phyloP scores from a whole-genome alignment of 257 asterid genomes.

The Jasminum sambac region DNA sequence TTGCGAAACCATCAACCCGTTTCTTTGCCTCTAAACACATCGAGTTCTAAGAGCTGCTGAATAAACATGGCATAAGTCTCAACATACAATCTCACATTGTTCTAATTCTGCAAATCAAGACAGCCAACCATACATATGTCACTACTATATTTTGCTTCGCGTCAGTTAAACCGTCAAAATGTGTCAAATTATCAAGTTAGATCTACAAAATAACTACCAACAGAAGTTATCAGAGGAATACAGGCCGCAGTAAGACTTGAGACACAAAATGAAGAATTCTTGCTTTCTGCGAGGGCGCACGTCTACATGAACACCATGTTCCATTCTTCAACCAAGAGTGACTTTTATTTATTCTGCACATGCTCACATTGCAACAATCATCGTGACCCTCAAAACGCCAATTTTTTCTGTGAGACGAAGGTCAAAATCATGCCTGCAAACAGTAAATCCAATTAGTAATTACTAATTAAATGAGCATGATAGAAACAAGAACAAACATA shows the following conservation, averaged over 20 bases:
- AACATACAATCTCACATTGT: background rate
- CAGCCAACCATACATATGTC: background rate
- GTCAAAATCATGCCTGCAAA: background rate
- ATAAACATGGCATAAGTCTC: background rate
- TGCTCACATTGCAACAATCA: background rate
- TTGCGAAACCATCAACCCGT: too few relatives aligned
- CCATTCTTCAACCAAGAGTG: background rate
- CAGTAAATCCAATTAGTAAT: background rate
- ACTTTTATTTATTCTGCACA: background rate
- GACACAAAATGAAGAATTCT: background rate
- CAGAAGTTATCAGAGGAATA: background rate
- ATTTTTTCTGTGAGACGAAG: background rate
- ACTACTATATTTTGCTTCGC: background rate
- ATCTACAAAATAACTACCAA: background rate
- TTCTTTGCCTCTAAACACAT: background rate
- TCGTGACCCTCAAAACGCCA: background rate
- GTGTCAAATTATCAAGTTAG: background rate
- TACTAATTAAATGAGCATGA: background rate
- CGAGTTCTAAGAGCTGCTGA: background rate
- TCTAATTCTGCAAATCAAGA: conserved; percentile 1
- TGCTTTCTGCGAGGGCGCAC: background rate
- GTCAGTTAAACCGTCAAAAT: background rate
- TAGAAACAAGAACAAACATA: background rate
- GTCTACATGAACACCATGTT: background rate
- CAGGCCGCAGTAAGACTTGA: background rate